These are phyloP conservation scores for Gigaspora rosea DNA, from an alignment of 192 early-diverging fungal genomes.

Conservation along the genomic window DNA sequence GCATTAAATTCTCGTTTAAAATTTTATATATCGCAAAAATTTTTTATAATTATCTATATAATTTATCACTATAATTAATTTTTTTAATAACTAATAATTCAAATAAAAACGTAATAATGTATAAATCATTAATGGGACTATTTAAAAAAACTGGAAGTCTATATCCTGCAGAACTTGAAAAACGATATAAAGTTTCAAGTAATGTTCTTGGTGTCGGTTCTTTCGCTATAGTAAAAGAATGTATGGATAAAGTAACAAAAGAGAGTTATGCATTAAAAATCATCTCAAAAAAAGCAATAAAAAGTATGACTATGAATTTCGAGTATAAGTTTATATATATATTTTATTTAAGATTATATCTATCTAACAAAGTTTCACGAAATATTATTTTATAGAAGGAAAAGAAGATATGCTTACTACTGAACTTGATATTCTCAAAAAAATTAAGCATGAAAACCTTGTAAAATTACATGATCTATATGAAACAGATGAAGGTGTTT, in stretches of 20 bases:
- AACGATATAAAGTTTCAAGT: slow-evolving; percentile 48
- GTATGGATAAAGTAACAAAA: slow-evolving; percentile 55
- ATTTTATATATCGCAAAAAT: too few species aligned
- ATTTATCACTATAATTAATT: too few species aligned
- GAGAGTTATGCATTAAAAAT: slow-evolving; percentile 73
- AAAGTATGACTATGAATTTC: slow-evolving; percentile 42
- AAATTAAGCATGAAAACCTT: slow-evolving; percentile 82
- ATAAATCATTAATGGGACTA: background rate
- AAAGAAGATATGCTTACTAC: slow-evolving; percentile 63
- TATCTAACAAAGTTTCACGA: background rate
- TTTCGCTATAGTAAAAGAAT: slow-evolving; percentile 71
- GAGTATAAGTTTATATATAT: too few species aligned
- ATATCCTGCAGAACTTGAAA: slow-evolving; percentile 37
- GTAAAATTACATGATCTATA: slow-evolving; percentile 75
- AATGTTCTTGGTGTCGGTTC: slow-evolving; percentile 51
- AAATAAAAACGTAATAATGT: background rate
- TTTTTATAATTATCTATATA: too few species aligned
- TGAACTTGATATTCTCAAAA: slow-evolving; percentile 70
- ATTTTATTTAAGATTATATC: too few species aligned
- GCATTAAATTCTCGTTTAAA: too few species aligned
- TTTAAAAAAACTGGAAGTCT: slow-evolving; percentile 24
- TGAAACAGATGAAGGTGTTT: slow-evolving; percentile 73
- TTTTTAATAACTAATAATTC: too few species aligned
- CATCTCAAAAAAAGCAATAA: slow-evolving; percentile 62
- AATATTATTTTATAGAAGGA: slow-evolving; percentile 40